These are phyloP conservation scores for Monosporascus sp. DNA, from an alignment of 2,329 filamentous ascomycete genomes.

Conservation along the genomic window DNA sequence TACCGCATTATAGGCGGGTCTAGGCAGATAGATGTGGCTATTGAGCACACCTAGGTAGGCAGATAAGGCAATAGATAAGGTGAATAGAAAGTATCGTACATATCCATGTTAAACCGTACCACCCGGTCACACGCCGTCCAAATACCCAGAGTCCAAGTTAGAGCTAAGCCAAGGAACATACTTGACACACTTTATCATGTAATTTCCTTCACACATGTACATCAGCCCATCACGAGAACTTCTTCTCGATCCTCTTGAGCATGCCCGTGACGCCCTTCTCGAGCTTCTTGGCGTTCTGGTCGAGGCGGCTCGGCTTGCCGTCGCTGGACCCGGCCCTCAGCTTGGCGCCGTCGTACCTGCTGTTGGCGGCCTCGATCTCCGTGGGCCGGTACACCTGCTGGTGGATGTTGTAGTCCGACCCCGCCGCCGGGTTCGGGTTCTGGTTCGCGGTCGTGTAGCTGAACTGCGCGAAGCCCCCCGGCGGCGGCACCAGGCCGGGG, in stretches of 20 bases:
- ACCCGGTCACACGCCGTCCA: not conserved
- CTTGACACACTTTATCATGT: not conserved
- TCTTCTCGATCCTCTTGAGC: slow-evolving; percentile 76
- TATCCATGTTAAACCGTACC: no score
- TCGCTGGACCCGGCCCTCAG: slow-evolving; percentile 36
- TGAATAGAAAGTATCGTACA: no score
- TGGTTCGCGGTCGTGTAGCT: slow-evolving; percentile 26
- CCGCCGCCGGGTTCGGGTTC: slow-evolving; percentile 7
- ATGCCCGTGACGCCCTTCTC: slow-evolving; percentile 68
- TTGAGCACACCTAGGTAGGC: no score
- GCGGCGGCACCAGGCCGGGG: slow-evolving; percentile 37
- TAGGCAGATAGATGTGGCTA: no score
- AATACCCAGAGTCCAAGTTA: not conserved
- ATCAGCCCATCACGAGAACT: slow-evolving; percentile 46
- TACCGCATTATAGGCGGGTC: no score
- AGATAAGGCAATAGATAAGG: no score
- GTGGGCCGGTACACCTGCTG: slow-evolving; percentile 66
- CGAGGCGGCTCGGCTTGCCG: slow-evolving; percentile 45
- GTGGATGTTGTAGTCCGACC: slow-evolving; percentile 54
- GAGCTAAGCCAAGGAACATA: not conserved
- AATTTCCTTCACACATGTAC: not conserved
- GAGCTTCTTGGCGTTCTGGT: slow-evolving; percentile 59
- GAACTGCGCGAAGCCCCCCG: slow-evolving; percentile 54
- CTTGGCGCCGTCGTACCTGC: slow-evolving; percentile 33
- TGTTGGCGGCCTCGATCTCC: slow-evolving; percentile 46